Evolutionary conservation across 495 filamentous ascomycete genomes (phyloP).

Genomic region (Sordaria brevicollis): DNA sequence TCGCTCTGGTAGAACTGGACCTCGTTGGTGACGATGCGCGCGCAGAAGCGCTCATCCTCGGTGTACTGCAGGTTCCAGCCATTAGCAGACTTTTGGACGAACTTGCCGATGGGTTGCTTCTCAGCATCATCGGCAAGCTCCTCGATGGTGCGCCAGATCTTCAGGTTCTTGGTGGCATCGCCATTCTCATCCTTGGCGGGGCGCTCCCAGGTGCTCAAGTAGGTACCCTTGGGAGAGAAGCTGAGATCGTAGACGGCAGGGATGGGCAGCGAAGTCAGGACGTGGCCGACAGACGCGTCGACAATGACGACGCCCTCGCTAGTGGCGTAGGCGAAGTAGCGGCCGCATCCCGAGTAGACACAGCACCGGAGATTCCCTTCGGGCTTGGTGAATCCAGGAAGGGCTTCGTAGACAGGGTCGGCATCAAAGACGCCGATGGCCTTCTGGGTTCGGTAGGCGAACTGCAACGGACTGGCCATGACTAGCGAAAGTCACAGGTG

Average conservation of each 20-base stretch:
- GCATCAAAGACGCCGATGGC: conserved; percentile 88
- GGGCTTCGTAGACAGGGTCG: conserved; percentile 72
- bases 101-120: conserved; percentile 68
- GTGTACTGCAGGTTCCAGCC: conserved; percentile 99
- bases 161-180: conserved; percentile 88
- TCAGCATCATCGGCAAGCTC: conserved; percentile 43
- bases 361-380: conserved; percentile 92
- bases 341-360: conserved; percentile 86
- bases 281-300: conserved; percentile 69
- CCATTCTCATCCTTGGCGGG: conserved; percentile 85
- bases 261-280: conserved; percentile 62
- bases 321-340: conserved; percentile 92
- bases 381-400: conserved; percentile 79
- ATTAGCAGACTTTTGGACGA: conserved; percentile 89
- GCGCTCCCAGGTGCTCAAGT: conserved; percentile 93
- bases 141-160: conserved; percentile 79
- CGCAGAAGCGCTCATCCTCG: conserved; percentile 81
- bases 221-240: conserved; percentile 87
- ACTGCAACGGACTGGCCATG: conserved; percentile 85
- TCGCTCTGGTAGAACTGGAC: conserved; percentile 91
- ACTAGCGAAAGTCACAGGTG: conserved; percentile 70
- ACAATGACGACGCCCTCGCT: conserved; percentile 76
- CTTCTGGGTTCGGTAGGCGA: conserved; percentile 94
- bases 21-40: conserved; percentile 89
- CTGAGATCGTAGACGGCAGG: conserved; percentile 84